Percentiles rank a stretch among this genome's conserved stretches.
phyloP scores from a whole-genome alignment of 2,329 filamentous ascomycete genomes.

The Fusarium sp. region DNA sequence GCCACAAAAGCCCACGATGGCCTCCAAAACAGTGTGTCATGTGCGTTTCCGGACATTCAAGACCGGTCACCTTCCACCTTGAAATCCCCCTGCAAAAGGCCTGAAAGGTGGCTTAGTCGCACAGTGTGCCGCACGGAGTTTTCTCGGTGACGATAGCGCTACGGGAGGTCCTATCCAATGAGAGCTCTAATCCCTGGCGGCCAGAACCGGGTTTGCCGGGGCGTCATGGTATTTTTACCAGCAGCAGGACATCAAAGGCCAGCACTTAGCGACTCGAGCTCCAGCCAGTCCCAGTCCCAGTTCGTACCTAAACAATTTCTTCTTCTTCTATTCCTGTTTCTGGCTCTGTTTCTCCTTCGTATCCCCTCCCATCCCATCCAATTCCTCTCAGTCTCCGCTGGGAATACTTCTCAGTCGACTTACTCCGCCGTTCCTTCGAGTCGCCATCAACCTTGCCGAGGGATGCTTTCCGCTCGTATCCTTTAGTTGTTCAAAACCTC shows the following conservation, averaged over 20 bases:
- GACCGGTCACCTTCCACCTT: conserved; percentile 34
- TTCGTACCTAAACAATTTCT: conserved; percentile 44
- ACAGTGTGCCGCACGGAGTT: conserved; percentile 44
- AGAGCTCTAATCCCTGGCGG: conserved; percentile 31
- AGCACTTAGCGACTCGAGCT: conserved; percentile 39
- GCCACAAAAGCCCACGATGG: conserved; percentile 35
- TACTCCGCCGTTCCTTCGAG: conserved; percentile 65
- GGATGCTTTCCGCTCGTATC: conserved; percentile 52
- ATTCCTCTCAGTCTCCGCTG: conserved; percentile 43
- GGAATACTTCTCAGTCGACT: conserved; percentile 55
- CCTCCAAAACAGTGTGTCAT: conserved; percentile 46
- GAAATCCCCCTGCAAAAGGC: conserved; percentile 13
- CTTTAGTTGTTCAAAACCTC: conserved; percentile 43
- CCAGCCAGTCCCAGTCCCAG: conserved; percentile 31
- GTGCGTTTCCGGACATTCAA: conserved; percentile 34
- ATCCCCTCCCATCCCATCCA: conserved; percentile 37
- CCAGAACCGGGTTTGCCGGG: conserved; percentile 52
- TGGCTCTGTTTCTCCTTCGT: conserved; percentile 20
- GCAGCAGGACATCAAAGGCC: conserved; percentile 50
- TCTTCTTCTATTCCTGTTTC: conserved; percentile 38
- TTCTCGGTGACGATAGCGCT: conserved; percentile 40
- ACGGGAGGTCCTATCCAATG: conserved; percentile 43
- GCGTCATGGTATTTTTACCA: conserved; percentile 51
- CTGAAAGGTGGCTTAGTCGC: conserved; percentile 40
- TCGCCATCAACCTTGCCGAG: conserved; percentile 53